Percentiles rank a stretch among this genome's conserved stretches.
These are phyloP conservation scores for Oryza glumipatula DNA, from an alignment of 176 grass and related monocot genomes.

Conservation along the genomic window DNA sequence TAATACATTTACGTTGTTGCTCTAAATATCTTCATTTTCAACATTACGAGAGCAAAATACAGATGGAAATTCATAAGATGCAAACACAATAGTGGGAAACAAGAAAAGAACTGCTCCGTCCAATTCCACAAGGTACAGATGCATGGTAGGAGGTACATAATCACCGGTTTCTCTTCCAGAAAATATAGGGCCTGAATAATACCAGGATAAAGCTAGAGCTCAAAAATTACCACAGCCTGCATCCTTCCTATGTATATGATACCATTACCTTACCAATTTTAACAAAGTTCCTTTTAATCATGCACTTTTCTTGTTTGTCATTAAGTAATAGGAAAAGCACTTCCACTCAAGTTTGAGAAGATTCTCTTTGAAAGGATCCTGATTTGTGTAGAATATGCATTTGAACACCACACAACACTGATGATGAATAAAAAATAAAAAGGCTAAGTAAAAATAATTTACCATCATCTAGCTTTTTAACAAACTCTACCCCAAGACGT, in stretches of 20 bases:
- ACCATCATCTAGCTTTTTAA: slow-evolving; percentile 89
- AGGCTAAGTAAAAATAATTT: slow-evolving; percentile 26
- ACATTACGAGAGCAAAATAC: too few relatives aligned
- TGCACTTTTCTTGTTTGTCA: background rate
- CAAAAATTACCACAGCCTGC: slow-evolving; percentile 3
- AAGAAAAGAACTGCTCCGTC: background rate
- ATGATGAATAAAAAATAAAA: background rate
- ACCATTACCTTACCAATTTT: background rate
- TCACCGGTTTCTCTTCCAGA: background rate
- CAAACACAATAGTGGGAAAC: background rate
- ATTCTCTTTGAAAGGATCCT: too few relatives aligned
- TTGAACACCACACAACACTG: background rate
- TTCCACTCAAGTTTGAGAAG: too few relatives aligned
- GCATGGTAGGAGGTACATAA: background rate
- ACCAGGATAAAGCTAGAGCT: background rate
- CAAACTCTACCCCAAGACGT: slow-evolving; percentile 80
- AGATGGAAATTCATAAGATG: background rate
- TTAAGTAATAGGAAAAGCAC: background rate
- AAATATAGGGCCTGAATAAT: background rate
- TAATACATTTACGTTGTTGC: background rate
- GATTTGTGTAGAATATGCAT: too few relatives aligned
- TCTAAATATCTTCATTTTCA: too few relatives aligned
- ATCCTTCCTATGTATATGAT: slow-evolving; percentile 2
- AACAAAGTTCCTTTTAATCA: background rate
- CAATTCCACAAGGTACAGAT: background rate